Conservation (phyloP, 2,329 filamentous ascomycete genomes). For the Aspergillus japonicus region DNA sequence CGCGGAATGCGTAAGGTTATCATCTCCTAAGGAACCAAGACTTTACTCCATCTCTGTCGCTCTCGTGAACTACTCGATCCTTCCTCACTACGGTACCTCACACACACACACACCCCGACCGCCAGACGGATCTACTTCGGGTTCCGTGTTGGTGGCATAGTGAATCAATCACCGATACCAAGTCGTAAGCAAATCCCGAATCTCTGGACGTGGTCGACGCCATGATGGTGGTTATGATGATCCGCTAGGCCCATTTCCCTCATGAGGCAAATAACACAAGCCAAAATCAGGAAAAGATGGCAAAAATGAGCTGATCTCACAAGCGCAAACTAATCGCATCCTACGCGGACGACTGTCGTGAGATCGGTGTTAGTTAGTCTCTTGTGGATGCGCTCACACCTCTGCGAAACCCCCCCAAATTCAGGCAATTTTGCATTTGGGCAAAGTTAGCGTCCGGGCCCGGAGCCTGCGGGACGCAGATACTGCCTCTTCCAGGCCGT, state of each 20-base stretch:
- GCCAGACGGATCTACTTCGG: constrained; percentile 9
- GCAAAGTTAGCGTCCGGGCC: background rate
- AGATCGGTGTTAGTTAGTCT: background rate
- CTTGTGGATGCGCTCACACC: background rate
- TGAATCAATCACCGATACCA: background rate
- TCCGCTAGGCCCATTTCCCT: background rate
- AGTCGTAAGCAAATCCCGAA: constrained; percentile 8
- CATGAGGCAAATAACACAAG: background rate
- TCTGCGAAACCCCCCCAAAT: background rate
- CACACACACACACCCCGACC: background rate
- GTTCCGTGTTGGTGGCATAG: background rate
- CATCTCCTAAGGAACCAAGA: background rate
- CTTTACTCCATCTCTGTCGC: too few relatives aligned
- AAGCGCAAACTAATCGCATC: background rate
- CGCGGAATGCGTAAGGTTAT: background rate
- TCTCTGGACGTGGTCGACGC: background rate
- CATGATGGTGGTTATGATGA: constrained; percentile 1
- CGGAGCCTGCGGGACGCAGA: constrained; percentile 11
- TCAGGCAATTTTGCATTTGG: background rate
- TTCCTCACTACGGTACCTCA: background rate
- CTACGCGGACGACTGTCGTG: background rate
- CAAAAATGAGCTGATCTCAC: background rate
- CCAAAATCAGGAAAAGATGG: background rate
- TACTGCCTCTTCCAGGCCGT: constrained; percentile 11
- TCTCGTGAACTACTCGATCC: background rate